Evolutionary conservation across 176 grass and related monocot species (phyloP), one percentile per base, ranked within the genome.

Genomic region (Aegilops bicornis): DNA sequence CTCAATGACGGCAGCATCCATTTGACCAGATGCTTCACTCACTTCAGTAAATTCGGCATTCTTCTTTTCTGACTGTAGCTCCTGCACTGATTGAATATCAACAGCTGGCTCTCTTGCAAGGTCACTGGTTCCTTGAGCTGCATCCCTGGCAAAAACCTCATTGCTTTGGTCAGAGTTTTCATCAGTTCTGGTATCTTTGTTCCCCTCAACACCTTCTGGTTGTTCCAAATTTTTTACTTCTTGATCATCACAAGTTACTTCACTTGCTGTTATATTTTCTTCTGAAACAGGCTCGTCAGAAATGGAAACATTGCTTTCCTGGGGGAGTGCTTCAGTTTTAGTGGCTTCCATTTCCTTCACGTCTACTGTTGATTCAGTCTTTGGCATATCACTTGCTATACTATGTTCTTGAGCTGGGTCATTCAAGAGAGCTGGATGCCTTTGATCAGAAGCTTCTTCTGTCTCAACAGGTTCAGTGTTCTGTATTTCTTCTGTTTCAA

Each of bases 401-500:
- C 8, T 83, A 65, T 79, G 66, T 87, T 64, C 74, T 75, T 58
- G 82, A 83, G 32, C 43, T 36, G 27, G 70, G 56, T 79, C 59
- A 65, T 64, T n/a, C 1, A 82, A 82, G 32, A 42, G 42, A 73
- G 79, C 19, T 65, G 20, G 11, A 87, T 79, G 29, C 35, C 24
- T 47, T 43, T 36, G 43, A 35, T 48, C 35, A 25, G 59, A 87
- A 80, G 7, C 74, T 84, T 83, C 77, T 52, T 85, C 80, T 75
- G 76, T 30, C 13, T 87, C 85, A 90, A 75, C 40, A 60, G 32
- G 67, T 59, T 90, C 59, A 67, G 33, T 79, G 43, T 6, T 87
- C 30, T 90, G 79, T 31, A 52, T 90, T 65, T 87, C 84, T 87
- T 83, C 80, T 87, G 74, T 19, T 45, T 87, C 89, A 79, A 83